Evolutionary conservation across 169 alveolate genomes (phyloP).

Genomic region (Besnoitia besnoiti): DNA sequence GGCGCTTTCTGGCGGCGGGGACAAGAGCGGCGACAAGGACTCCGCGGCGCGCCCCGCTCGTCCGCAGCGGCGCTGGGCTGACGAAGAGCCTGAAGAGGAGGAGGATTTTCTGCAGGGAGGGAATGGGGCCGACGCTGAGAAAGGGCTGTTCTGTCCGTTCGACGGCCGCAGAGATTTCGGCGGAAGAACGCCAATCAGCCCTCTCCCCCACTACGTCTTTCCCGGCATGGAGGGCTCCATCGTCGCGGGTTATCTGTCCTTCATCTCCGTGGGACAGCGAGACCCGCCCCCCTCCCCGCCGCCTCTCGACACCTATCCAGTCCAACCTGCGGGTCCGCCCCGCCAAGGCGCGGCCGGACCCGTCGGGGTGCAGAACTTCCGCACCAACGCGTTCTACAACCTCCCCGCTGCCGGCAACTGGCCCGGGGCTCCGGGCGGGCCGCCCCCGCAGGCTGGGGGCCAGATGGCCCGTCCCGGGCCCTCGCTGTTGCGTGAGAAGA

Average conservation of each 20-base stretch:
- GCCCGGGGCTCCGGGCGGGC: neutral
- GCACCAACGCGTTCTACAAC: neutral
- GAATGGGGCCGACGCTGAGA: neutral
- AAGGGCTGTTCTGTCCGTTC: neutral
- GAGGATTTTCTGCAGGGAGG: constrained; percentile 4
- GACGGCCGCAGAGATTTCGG: neutral
- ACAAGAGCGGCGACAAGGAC: neutral
- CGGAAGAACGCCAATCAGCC: neutral
- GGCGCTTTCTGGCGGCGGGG: neutral
- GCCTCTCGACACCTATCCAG: neutral
- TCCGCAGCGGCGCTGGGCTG: constrained; percentile 35
- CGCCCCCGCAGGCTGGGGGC: neutral
- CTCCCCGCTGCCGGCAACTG: neutral
- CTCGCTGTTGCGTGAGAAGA: neutral
- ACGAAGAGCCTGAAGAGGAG: constrained; percentile 36
- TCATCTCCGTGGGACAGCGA: constrained; percentile 2
- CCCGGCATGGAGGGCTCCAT: constrained; percentile 26
- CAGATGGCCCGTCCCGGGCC: neutral
- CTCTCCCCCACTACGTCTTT: neutral
- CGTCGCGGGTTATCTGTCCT: constrained; percentile 28
- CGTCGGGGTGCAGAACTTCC: neutral
- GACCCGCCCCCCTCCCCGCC: constrained; percentile 49
- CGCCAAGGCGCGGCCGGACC: constrained; percentile 4
- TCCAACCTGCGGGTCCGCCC: constrained; percentile 30
- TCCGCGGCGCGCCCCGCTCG: neutral